Percentiles rank a stretch among this genome's conserved stretches.
These are phyloP conservation scores for Nigrospora oryzae DNA, from an alignment of 2,329 filamentous ascomycete genomes.

Conservation along the genomic window DNA sequence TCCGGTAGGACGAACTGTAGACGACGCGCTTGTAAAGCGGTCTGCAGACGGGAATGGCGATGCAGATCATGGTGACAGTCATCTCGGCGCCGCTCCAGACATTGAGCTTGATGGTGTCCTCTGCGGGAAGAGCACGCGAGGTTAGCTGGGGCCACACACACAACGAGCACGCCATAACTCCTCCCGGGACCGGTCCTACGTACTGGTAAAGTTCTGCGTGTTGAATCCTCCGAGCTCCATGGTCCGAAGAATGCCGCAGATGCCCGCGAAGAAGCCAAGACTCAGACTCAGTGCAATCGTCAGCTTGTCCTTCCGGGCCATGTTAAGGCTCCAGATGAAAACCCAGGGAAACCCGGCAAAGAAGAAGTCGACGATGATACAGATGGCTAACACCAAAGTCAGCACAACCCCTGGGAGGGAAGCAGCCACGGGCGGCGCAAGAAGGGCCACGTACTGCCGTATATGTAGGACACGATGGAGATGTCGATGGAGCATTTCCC, in stretches of 20 bases:
- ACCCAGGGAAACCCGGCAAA: conserved; percentile 7
- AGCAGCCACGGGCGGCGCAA: too few relatives aligned
- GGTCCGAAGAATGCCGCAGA: conserved; percentile 1
- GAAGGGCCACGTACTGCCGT: background rate
- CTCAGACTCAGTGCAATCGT: conserved; percentile 5
- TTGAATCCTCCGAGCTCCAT: background rate
- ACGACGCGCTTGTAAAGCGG: conserved; percentile 10
- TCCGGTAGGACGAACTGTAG: too few relatives aligned
- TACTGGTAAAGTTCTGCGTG: background rate
- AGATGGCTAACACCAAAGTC: background rate
- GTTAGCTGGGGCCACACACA: background rate
- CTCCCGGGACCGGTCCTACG: too few relatives aligned
- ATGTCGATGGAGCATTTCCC: background rate
- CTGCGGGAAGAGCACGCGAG: background rate
- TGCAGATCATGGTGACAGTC: conserved; percentile 15
- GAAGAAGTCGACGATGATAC: conserved; percentile 5
- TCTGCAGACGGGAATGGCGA: conserved; percentile 17
- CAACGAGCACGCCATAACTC: too few relatives aligned
- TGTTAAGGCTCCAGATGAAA: conserved; percentile 7
- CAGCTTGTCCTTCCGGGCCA: conserved; percentile 1
- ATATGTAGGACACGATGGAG: background rate
- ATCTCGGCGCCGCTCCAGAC: conserved; percentile 15
- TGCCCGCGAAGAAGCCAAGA: background rate
- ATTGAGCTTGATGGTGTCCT: conserved; percentile 12
- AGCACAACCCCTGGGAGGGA: background rate